Base-by-base conservation (phyloP, 768 basidiomycete genomes). In the Paxillus ammoniavirescens region DNA sequence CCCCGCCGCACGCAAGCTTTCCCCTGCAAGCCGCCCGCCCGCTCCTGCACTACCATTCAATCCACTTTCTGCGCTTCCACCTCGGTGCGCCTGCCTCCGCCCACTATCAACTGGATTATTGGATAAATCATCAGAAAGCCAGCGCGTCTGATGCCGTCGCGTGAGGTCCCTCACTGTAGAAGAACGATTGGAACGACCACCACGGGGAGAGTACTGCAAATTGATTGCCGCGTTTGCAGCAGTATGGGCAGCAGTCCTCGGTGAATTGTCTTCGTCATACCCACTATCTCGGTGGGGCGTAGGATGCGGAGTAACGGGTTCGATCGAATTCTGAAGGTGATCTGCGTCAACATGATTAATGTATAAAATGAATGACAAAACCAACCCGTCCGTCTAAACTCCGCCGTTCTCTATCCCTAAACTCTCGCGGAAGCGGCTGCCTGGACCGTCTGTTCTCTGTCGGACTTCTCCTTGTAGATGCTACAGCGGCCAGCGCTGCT, bases 21-120 rank as follows among this genome's bases (percentile, higher is more conserved):
- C 87, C 4, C 86, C 82, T 8, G 88, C 66, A 13, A 91, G 67
- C 53, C 87, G 70, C 10, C 81, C 77, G 14, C 70, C 73, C 36
- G 65, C 77, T 26, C 71, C 72, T 10, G 77, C 72, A 8, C 64
- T 71, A 45, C 69, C 75, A 52, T 71, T 71, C 26, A 87, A 65
- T 8, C 82, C 75, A 63, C 81, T 87, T 70, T 91, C 90, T 3
- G 82, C 85, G 64, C 86, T 89, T 5, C 89, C 89, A 0, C 79
- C 80, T 35, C 89, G 74, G 14, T 78, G 65, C 30, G 75, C 75
- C 63, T 88, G 88, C 41, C 79, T 71, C 26, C 80, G 71, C 28
- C 84, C 86, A 28, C 47, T 26, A 14, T 65, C 63, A 0, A 52
- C 65, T 5, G 55, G 50, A 18, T 65, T 64, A 0, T 65, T 61